Evolutionary conservation across 106 monocot genomes (phyloP), one percentile per base, ranked within the genome.

Genomic region (Dioscorea alata): DNA sequence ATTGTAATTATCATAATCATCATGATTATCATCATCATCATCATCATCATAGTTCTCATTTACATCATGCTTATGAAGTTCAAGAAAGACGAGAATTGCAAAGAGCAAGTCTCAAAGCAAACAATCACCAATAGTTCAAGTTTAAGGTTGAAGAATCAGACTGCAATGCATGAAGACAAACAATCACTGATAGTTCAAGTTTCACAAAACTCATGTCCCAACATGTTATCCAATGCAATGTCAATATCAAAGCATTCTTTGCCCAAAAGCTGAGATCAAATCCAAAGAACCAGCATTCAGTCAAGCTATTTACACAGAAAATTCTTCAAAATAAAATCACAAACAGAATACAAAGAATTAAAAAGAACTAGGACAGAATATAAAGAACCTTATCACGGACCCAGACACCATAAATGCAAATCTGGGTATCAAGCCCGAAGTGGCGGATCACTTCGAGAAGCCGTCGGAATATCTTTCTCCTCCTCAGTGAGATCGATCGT

Each of bases 321-420:
- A 53, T 53, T 53, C 53, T 13, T 53, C 18, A 4, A 53, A 53
- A 53, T 18, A 2, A 53, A 16, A 53, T 53, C 53, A 53, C 16
- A 7, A 16, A 53, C 53, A 15, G 16, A 34, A 63, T 33, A 31
- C 13, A 63, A n/a, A n/a, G n/a, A n/a, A 2, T 13, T 21, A 59
- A 22, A 59, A 59, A 59, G 59, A 59, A 20, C 18, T 0, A 50
- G 15, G 15, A 49, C 23, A 19, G 22, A 21, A 21, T 48, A 24
- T 15, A 49, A 17, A 68, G 10, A 19, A 91, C 91, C 91, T 95
- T 95, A 69, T 95, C 95, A 13, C 95, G 88, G 16, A 95, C 95
- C 95, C 95, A 95, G 1, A 91, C 95, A 42, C 95, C 95, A 13
- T 91, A 91, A 16, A 95, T 91, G 8, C 95, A 75, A 23, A 96